These are phyloP conservation scores for Xylariaceae sp. DNA, from an alignment of 2,329 filamentous ascomycete genomes.

Conservation along the genomic window DNA sequence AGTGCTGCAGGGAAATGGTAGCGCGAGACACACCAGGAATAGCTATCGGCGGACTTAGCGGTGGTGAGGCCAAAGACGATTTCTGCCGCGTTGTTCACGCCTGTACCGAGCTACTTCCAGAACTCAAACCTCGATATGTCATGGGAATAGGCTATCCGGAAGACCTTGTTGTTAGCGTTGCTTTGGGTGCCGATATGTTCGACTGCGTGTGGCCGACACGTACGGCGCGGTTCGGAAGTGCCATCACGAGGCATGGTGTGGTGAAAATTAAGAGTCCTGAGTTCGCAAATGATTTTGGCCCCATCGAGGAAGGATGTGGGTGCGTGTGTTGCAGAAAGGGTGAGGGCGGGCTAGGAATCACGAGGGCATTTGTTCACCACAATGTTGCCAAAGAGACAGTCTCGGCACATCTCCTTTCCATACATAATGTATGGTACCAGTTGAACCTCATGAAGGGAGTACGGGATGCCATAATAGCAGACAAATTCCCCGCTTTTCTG, in stretches of 20 bases:
- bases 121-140: conserved; percentile 93
- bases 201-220: conserved; percentile 98
- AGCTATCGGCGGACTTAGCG: conserved; percentile 90
- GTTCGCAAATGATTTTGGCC: conserved; percentile 75
- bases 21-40: conserved; percentile 89
- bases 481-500: conserved; percentile 75
- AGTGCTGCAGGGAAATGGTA: conserved; percentile 86
- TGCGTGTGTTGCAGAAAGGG: conserved; percentile 71
- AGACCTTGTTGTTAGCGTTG: conserved; percentile 88
- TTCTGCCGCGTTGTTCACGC: conserved; percentile 87
- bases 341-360: conserved; percentile 74
- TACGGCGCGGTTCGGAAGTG: conserved; percentile 94
- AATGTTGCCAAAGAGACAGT: conserved; percentile 92
- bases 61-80: conserved; percentile 88
- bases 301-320: conserved; percentile 77
- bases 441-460: conserved; percentile 75
- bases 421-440: conserved; percentile 95
- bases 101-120: conserved; percentile 80
- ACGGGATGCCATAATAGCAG: conserved; percentile 74
- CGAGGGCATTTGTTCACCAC: conserved; percentile 86
- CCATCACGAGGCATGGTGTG: conserved; percentile 76
- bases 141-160: conserved; percentile 99
- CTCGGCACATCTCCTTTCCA: conserved; percentile 77
- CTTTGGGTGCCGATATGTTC: conserved; percentile 97
- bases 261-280: conserved; percentile 76